Evolutionary conservation across 495 filamentous ascomycete species (phyloP).

Genomic region (Podospora australis): DNA sequence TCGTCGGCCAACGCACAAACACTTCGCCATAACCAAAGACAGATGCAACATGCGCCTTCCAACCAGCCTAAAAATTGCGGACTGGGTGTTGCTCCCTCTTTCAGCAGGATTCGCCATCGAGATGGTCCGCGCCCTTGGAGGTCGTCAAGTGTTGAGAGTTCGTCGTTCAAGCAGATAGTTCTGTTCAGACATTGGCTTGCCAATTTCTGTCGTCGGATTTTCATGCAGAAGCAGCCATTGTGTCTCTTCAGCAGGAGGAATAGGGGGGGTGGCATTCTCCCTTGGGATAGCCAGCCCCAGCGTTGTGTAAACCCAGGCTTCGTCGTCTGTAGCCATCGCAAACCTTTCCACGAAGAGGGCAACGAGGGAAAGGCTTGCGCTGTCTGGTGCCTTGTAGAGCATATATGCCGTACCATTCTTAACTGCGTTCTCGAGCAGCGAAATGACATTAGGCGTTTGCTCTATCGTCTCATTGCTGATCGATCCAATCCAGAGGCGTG

Average conservation of each 20-base stretch:
- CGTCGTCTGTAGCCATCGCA: background rate
- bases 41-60: too few relatives aligned
- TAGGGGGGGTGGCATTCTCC: too few relatives aligned
- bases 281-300: too few relatives aligned
- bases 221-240: slow-evolving; percentile 3
- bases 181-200: background rate
- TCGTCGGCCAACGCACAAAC: too few relatives aligned
- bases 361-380: background rate
- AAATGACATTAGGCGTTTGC: background rate
- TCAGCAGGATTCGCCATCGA: background rate
- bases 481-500: background rate
- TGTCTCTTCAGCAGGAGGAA: background rate
- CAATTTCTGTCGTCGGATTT: background rate
- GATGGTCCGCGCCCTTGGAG: background rate
- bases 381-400: background rate
- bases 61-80: too few relatives aligned
- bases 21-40: too few relatives aligned
- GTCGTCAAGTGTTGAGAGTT: too few relatives aligned
- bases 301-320: background rate
- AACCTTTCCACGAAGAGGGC: background rate
- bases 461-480: background rate
- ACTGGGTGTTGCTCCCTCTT: background rate
- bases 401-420: slow-evolving; percentile 2
- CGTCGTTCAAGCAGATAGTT: background rate
- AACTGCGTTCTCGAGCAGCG: background rate